A percentile compares a stretch with the other conserved stretches of the same genome.
Conservation (phyloP, 1,284 basidiomycete genomes). For the Marasmius tenuissimus region DNA sequence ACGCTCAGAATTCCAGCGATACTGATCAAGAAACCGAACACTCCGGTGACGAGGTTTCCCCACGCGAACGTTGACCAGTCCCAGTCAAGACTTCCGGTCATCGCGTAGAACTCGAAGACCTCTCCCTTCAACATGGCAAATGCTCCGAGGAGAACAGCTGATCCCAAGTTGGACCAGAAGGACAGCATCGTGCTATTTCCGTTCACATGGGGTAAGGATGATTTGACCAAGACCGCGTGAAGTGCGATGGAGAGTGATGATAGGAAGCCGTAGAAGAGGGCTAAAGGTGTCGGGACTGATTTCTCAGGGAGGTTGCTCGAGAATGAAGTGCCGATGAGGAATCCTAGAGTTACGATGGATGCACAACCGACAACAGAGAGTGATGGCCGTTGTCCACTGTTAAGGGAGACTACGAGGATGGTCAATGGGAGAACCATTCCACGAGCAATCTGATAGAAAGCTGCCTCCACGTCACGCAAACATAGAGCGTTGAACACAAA, state of each 20-base stretch:
- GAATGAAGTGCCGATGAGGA: constrained; percentile 49
- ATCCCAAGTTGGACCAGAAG: constrained; percentile 58
- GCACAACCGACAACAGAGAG: constrained; percentile 43
- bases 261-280: constrained; percentile 53
- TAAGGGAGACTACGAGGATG: constrained; percentile 45
- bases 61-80: constrained; percentile 47
- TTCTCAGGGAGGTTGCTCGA: constrained; percentile 18
- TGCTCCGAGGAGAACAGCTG: constrained; percentile 42
- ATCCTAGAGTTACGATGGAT: constrained; percentile 48
- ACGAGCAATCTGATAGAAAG: constrained; percentile 66
- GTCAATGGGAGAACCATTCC: constrained; percentile 67
- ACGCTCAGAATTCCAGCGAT: constrained; percentile 55
- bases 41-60: constrained; percentile 52
- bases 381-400: constrained; percentile 37
- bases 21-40: constrained; percentile 58
- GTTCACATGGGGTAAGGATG: constrained; percentile 47
- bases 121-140: constrained; percentile 51
- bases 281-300: constrained; percentile 34
- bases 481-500: constrained; percentile 66
- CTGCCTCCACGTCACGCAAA: constrained; percentile 59
- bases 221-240: constrained; percentile 59
- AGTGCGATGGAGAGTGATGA: constrained; percentile 58
- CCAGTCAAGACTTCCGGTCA: constrained; percentile 21
- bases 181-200: constrained; percentile 53
- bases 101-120: constrained; percentile 30